These are phyloP conservation scores for Entonaema liquescens DNA, from an alignment of 495 filamentous ascomycete genomes.

Conservation along the genomic window DNA sequence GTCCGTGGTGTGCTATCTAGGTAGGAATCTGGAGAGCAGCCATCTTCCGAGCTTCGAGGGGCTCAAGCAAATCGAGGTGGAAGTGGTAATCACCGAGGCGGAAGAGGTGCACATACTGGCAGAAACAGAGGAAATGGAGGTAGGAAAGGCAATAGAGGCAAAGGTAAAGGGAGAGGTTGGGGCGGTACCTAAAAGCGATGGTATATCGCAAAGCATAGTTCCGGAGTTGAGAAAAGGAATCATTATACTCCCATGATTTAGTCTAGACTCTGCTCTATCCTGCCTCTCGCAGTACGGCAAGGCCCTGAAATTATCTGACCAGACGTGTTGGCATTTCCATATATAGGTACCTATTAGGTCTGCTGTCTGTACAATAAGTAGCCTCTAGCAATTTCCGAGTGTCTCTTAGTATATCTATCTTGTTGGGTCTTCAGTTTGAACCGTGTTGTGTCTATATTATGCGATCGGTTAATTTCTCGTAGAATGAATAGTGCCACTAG, in stretches of 20 bases:
- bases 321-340: not conserved
- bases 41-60: not conserved
- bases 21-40: slow-evolving; percentile 43
- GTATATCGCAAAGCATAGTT: slow-evolving; percentile 5
- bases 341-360: not conserved
- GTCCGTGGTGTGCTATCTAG: slow-evolving; percentile 56
- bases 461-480: no score
- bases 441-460: no score
- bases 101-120: not conserved
- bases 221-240: slow-evolving; percentile 6
- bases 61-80: not conserved
- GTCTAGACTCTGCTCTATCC: not conserved
- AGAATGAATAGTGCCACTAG: no score
- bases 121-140: not conserved
- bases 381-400: not conserved
- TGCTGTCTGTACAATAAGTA: not conserved
- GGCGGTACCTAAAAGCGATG: not conserved
- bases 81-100: slow-evolving; percentile 1
- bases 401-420: not conserved
- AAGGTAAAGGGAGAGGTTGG: not conserved
- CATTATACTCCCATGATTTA: not conserved
- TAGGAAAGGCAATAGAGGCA: not conserved
- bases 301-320: not conserved
- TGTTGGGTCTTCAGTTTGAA: not conserved
- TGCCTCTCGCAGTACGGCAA: not conserved